These are phyloP conservation scores for Pseudopithomyces chartarum DNA, from an alignment of 2,329 filamentous ascomycete species.

Conservation along the genomic window DNA sequence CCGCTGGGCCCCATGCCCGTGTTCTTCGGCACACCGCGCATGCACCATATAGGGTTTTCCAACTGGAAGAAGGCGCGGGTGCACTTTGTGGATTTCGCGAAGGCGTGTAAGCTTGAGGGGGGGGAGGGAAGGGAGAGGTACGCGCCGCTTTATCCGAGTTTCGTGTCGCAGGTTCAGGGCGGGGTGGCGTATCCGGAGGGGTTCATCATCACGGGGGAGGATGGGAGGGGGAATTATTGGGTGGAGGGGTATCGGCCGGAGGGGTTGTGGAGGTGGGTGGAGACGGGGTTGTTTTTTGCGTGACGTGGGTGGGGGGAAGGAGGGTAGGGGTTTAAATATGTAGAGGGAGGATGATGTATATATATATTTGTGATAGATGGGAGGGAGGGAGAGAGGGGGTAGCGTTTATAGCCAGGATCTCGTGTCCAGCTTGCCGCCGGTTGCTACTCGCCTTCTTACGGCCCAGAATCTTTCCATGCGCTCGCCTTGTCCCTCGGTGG, in stretches of 20 bases:
- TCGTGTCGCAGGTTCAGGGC: constrained; percentile 6
- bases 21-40: background rate
- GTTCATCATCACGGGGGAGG: constrained; percentile 5
- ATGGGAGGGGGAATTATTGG: constrained; percentile 5
- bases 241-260: constrained; percentile 7
- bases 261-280: constrained; percentile 2
- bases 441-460: background rate
- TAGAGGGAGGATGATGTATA: too few species aligned
- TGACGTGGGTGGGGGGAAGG: too few species aligned
- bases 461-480: background rate
- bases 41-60: constrained; percentile 3
- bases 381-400: too few species aligned
- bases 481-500: background rate
- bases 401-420: background rate
- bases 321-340: too few species aligned
- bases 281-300: too few species aligned
- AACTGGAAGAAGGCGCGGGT: constrained; percentile 1
- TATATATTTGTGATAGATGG: too few species aligned
- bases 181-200: constrained; percentile 6
- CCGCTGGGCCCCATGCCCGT: background rate
- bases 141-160: constrained; percentile 2
- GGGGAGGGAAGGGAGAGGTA: too few species aligned
- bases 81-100: background rate
- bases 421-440: background rate
- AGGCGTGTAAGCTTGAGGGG: background rate